Evolutionary conservation across 345 rosid species (phyloP).

Genomic region (Microcos paniculata): DNA sequence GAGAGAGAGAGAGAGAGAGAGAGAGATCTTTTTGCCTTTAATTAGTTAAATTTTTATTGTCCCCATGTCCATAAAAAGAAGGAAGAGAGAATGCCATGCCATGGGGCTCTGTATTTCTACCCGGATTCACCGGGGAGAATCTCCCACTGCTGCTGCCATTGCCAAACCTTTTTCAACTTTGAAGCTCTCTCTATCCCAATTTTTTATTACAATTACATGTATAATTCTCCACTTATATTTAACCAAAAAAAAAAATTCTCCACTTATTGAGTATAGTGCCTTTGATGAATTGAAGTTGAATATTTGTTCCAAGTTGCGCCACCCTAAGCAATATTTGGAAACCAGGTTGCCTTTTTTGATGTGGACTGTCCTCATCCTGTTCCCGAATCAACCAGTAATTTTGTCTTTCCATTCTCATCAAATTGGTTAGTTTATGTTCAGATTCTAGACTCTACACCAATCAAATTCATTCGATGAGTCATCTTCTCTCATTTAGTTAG

Average conservation of each 20-base stretch:
- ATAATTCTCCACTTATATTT: no score
- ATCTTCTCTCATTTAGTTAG: background rate
- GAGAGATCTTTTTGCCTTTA: background rate
- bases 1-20: constrained; percentile 10
- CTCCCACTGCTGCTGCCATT: no score
- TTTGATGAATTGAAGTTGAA: constrained; percentile 2
- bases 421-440: no score
- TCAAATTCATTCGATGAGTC: background rate
- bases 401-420: no score
- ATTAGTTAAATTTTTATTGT: background rate
- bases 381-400: background rate
- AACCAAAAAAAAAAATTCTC: no score
- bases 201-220: no score
- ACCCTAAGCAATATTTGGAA: no score
- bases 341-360: background rate
- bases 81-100: background rate
- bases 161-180: background rate
- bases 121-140: constrained; percentile 19
- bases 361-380: background rate
- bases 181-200: no score
- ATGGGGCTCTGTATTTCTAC: background rate
- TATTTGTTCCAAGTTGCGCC: background rate
- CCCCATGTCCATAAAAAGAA: constrained; percentile 19
- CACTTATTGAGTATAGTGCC: background rate
- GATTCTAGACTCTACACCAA: background rate